Conservation (phyloP, 2,329 filamentous ascomycete species). For the Claviceps fusiformis region DNA sequence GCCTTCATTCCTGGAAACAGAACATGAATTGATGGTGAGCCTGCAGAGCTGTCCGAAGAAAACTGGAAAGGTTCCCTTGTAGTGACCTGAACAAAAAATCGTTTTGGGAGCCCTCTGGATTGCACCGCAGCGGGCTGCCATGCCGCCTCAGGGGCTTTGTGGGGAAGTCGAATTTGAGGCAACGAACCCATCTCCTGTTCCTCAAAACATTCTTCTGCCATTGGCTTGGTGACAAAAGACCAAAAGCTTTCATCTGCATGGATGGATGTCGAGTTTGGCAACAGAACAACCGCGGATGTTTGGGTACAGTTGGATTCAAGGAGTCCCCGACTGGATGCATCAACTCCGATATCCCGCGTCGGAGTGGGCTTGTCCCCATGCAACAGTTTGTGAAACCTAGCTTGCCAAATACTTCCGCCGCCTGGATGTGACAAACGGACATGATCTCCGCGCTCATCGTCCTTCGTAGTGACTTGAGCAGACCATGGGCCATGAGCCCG, state of each 20-base stretch:
- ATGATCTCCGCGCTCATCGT: constrained; percentile 13
- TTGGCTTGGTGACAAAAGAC: constrained; percentile 46
- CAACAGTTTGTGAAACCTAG: constrained; percentile 68
- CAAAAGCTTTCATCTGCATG: constrained; percentile 24
- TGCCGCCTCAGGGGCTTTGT: constrained; percentile 44
- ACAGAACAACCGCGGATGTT: constrained; percentile 54
- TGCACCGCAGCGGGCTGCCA: constrained; percentile 47
- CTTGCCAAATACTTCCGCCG: constrained; percentile 53
- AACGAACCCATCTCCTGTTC: constrained; percentile 69
- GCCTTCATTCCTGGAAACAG: constrained; percentile 28
- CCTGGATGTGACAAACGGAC: constrained; percentile 9
- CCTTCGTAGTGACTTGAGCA: constrained; percentile 19
- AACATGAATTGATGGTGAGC: constrained; percentile 25
- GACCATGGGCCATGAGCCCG: constrained; percentile 22
- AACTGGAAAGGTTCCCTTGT: constrained; percentile 23
- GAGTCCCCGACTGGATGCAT: constrained; percentile 53
- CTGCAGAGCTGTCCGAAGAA: constrained; percentile 18
- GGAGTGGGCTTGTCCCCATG: constrained; percentile 50
- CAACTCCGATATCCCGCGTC: constrained; percentile 46
- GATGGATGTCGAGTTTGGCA: constrained; percentile 28
- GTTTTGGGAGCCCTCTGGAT: constrained; percentile 39
- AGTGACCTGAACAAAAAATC: constrained; percentile 29
- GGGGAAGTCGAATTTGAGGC: constrained; percentile 56
- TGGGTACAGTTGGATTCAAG: constrained; percentile 40
- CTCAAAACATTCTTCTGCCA: constrained; percentile 69